phyloP scores from a whole-genome alignment of 169 alveolate species.

The Miamiensis avidus region DNA sequence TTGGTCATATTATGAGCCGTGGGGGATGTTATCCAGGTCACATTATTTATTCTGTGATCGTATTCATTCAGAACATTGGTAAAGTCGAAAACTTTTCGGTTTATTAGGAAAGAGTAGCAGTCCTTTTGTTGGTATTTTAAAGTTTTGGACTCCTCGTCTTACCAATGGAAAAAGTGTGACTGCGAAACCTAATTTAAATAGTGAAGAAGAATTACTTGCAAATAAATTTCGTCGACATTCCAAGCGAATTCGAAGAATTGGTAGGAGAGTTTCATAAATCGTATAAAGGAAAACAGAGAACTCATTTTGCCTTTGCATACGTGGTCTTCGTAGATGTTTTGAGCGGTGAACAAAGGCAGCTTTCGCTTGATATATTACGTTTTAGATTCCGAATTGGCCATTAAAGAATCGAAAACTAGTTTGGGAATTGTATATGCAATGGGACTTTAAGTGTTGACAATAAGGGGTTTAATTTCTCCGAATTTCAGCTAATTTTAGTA shows the following conservation, averaged over 20 bases:
- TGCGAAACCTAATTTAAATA: not conserved
- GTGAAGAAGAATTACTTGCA: not conserved
- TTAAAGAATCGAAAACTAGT: conserved; percentile 52
- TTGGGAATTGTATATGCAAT: conserved; percentile 46
- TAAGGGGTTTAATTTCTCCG: conserved; percentile 16
- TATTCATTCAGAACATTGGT: too few relatives aligned
- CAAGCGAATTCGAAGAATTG: not conserved
- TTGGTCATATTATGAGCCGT: too few relatives aligned
- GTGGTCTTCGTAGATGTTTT: not conserved
- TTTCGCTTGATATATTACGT: not conserved
- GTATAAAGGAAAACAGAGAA: not conserved
- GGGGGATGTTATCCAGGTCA: too few relatives aligned
- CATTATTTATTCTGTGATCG: too few relatives aligned
- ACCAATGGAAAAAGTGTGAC: not conserved
- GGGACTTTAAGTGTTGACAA: conserved; percentile 25
- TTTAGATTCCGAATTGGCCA: not conserved
- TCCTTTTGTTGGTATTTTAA: too few relatives aligned
- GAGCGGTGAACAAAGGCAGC: not conserved
- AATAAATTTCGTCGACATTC: not conserved
- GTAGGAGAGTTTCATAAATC: not conserved
- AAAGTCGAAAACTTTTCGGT: not conserved
- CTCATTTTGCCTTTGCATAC: not conserved
- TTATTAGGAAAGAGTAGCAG: not conserved
- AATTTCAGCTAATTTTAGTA: not conserved
- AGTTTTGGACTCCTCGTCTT: not conserved